phyloP scores from a whole-genome alignment of 1,284 basidiomycete genomes.

The Cryptococcus hybrid region DNA sequence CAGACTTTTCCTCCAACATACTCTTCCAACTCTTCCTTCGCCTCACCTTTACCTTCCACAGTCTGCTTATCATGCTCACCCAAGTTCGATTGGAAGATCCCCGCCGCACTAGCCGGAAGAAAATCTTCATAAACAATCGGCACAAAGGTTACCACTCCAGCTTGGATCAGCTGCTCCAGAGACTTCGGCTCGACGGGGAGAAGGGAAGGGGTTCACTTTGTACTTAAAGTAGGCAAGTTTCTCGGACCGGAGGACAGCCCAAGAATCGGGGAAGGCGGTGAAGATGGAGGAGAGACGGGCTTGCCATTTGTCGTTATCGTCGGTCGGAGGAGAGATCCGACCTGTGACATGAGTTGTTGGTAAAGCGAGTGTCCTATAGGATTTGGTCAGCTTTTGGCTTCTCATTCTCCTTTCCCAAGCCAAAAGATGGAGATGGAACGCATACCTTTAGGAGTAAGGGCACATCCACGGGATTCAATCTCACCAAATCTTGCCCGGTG shows the following conservation, averaged over 20 bases:
- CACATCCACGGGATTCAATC: constrained; percentile 51
- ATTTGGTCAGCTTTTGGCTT: constrained; percentile 6
- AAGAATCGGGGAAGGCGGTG: constrained; percentile 35
- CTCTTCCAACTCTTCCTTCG: constrained; percentile 19
- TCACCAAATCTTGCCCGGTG: constrained; percentile 54
- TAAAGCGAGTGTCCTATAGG: constrained; percentile 31
- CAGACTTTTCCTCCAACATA: constrained; percentile 19
- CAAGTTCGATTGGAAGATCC: constrained; percentile 52
- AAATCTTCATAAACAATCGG: constrained; percentile 53
- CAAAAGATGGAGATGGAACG: neutral
- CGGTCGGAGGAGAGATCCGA: constrained; percentile 22
- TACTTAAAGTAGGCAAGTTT: constrained; percentile 36
- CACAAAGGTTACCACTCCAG: constrained; percentile 34
- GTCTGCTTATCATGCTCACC: constrained; percentile 19
- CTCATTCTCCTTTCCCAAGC: neutral
- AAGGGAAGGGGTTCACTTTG: constrained; percentile 3
- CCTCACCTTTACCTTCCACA: constrained; percentile 4
- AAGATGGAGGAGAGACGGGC: constrained; percentile 27
- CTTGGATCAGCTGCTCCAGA: constrained; percentile 30
- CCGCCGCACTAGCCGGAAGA: constrained; percentile 51
- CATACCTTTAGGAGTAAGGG: constrained; percentile 47
- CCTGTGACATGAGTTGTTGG: constrained; percentile 28
- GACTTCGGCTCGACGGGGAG: neutral
- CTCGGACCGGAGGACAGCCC: constrained; percentile 30
- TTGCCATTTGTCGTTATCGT: constrained; percentile 43